Base-by-base conservation (phyloP, 495 filamentous ascomycete species). In the Podospora australis region DNA sequence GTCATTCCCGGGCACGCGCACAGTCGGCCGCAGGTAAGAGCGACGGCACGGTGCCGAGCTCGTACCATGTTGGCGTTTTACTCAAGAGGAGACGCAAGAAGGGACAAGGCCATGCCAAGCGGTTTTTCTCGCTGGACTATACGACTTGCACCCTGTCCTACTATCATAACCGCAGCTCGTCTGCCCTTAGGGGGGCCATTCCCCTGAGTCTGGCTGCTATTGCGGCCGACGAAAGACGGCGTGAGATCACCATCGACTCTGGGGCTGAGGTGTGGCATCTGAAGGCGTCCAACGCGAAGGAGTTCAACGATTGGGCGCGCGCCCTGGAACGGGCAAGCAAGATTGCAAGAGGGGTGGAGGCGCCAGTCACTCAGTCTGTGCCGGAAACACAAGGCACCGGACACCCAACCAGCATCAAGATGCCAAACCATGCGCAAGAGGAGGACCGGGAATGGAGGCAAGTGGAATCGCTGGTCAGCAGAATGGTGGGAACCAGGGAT, bases 191-290 rank as follows among this genome's bases (percentile, higher is more conserved):
- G 43, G 92, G 92, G 11, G 87, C 94, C 19, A 94, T 97, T 47
- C 92, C 92, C 4, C 76, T 98, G 11, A 87, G 87, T 17, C 66
- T 98, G 49, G 94, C 92, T 14, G 92, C 88, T 2, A 84, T 97
- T 23, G 85, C 88, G 2, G 89, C 89, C 14, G 90, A 92, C 57
- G 87, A 88, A 56, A 80, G 82, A 57, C 78, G 84, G 35, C 78
- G 89, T 41, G 90, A 97, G 69, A 96, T 98, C 22, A 95, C 87
- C 11, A 89, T 98, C 41, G 92, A 98, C 58, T 97, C 94, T 0
- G 92, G 92, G 0, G 90, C 91, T 4, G 92, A 98, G 64, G 78
- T 98, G 8, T 98, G 92, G 92, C 92, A 96, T 71, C 73, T 98
- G n/a, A 82, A 82, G 51, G 89, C 91, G 19, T 76, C 73, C 21